Base-by-base conservation (phyloP, 495 filamentous ascomycete genomes). In the Trypethelium eluteriae region DNA sequence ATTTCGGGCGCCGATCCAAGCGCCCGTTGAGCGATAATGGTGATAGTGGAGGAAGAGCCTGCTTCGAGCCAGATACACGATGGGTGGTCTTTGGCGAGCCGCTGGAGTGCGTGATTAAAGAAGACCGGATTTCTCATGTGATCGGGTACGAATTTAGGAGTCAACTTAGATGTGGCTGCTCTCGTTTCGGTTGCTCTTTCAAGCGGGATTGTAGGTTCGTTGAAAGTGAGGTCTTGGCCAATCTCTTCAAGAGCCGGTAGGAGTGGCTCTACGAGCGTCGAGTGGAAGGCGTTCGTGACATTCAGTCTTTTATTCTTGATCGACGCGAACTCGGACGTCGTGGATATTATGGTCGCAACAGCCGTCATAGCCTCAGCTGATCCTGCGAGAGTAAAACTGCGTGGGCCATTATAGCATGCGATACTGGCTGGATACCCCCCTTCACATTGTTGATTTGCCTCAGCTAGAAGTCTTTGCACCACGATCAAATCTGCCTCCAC, bases 211-310 rank as follows among this genome's bases (percentile, higher is more conserved):
- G 49, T 66, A 14, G 69, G 53, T 18, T 70, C 41, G 16, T 62
- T 11, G 68, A 68, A 74, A 12, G 47, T 67, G 2, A 72, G 39
- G 4, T 62, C 39, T 63, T 67, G 59, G 3, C 63, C 68, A 34
- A 72, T 35, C 57, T 64, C 14, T 32, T n/a, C 44, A 5, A 74
- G 47, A 39, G 41, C 25, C 14, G 7, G 38, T 3, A 72, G 18
- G 25, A 74, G 59, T 2, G 62, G 35, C 38, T 72, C 68, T 2
- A 67, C 47, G 11, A 74, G 66, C 4, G 18, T 44, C 35, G 72
- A 74, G 41, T 74, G 72, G 62, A 74, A 74, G 6, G 63, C 68
- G 62, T 74, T 66, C 9, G 66, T 68, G 7, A 72, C 68, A 39
- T 57, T 67, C 7, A 74, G 66, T 34, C 62, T 59, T 67, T 70